Base-by-base conservation (phyloP, 164 flowering plant species). In the Magnolia changhungtana region DNA sequence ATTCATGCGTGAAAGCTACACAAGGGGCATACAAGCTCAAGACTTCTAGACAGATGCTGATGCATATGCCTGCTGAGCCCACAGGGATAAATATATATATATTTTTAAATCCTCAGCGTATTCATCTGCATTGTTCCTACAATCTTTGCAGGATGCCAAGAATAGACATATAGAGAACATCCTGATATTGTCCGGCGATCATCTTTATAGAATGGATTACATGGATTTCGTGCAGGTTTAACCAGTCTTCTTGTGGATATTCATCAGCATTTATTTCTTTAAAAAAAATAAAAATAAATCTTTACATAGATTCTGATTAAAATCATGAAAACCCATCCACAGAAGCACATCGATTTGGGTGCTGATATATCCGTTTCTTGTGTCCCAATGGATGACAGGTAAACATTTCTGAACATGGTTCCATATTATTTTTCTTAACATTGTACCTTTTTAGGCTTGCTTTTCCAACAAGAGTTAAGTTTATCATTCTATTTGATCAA, bases 141-240 rank as follows among this genome's bases (percentile, higher is more conserved):
- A 50, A 77, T 18, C 11, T 68, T 3, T 82, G 82, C 77, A 95
- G 99, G 98, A 96, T 83, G 99, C 91, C 3, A 96, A 89, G 88
- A 85, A 91, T 81, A 89, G 90, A 76, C 83, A 94, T 61, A 80
- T 94, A 55, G 97, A 94, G 80, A 84, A 96, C 80, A 78, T 96
- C 72, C 63, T 94, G 77, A 92, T 94, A 67, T 81, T 94, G 76
- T 89, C 91, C 1, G 99, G 99, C 51, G 99, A 96, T 87, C 98
- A 94, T 83, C 94, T 96, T 21, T 94, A 96, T 73, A 79, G 99
- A 21, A 96, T 92, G 97, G 91, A 96, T 74, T 96, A 94, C 75
- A 92, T 90, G 95, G 91, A 94, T 79, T 87, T 96, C 63, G 76
- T 96, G 73, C 98, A 96, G 95, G 99, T 92, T 80, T 10, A 18